phyloP scores from a whole-genome alignment of 345 rosid species.

The Kandelia obovata region DNA sequence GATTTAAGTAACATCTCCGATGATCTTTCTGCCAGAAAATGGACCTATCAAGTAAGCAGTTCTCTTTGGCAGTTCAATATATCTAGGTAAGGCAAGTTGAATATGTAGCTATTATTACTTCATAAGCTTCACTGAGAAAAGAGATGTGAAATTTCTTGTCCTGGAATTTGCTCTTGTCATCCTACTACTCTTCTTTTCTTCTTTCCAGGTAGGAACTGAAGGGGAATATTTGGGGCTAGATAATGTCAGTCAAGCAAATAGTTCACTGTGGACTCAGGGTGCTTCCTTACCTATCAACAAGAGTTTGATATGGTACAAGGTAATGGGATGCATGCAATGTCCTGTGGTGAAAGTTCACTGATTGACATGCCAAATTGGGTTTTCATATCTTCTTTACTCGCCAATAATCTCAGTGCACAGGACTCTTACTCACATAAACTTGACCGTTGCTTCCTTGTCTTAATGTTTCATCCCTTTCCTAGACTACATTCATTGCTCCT shows the following conservation, averaged over 20 bases:
- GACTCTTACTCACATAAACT: neutral
- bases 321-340: constrained; percentile 3
- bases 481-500: constrained; percentile 43
- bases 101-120: too few relatives aligned
- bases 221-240: constrained; percentile 55
- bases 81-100: too few relatives aligned
- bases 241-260: constrained; percentile 37
- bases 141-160: too few relatives aligned
- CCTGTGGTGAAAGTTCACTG: neutral
- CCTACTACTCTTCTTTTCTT: neutral
- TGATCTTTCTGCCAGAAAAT: constrained; percentile 38
- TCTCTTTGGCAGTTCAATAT: neutral
- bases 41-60: constrained; percentile 54
- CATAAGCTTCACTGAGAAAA: too few relatives aligned
- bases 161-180: neutral
- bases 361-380: neutral
- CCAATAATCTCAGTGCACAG: neutral
- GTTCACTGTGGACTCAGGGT: constrained; percentile 49
- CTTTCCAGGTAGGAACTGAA: constrained; percentile 52
- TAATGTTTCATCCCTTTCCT: constrained; percentile 1
- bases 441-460: neutral
- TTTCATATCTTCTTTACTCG: neutral
- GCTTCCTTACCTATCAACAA: constrained; percentile 34
- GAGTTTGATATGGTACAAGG: constrained; percentile 70
- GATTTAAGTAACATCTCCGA: constrained; percentile 24